phyloP scores from a whole-genome alignment of 805 yeast species.

The Candida boleticola region DNA sequence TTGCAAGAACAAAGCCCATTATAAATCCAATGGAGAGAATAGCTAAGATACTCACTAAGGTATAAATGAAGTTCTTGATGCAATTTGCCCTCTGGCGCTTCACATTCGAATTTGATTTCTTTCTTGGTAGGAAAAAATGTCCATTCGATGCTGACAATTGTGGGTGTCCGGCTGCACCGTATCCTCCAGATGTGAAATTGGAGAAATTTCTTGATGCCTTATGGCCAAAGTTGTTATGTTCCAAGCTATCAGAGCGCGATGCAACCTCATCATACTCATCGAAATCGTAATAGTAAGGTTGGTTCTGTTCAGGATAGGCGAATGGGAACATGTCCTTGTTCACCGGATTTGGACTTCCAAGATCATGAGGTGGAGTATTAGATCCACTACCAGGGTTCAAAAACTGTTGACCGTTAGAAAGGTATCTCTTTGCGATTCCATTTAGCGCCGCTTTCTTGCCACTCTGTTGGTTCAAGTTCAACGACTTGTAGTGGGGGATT shows the following conservation, averaged over 20 bases:
- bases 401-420: slow-evolving; percentile 36
- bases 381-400: slow-evolving; percentile 5
- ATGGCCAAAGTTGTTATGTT: slow-evolving; percentile 7
- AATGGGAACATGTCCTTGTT: slow-evolving; percentile 30
- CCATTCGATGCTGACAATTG: slow-evolving; percentile 20
- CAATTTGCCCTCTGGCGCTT: slow-evolving; percentile 16
- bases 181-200: slow-evolving; percentile 8
- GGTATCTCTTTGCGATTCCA: slow-evolving; percentile 26
- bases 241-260: slow-evolving; percentile 12
- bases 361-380: slow-evolving; percentile 2
- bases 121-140: slow-evolving; percentile 30
- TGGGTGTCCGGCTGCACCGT: slow-evolving; percentile 10
- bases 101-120: slow-evolving; percentile 17
- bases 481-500: slow-evolving; percentile 41
- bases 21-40: slow-evolving; percentile 73
- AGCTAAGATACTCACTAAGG: slow-evolving; percentile 43
- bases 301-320: slow-evolving; percentile 30
- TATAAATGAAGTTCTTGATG: slow-evolving; percentile 37
- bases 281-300: slow-evolving; percentile 31
- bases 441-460: slow-evolving; percentile 14
- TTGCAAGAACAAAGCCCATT: slow-evolving; percentile 80
- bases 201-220: slow-evolving; percentile 13
- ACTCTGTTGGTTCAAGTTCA: slow-evolving; percentile 28
- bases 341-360: slow-evolving; percentile 6
- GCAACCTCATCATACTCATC: slow-evolving; percentile 40